phyloP scores from a whole-genome alignment of 2,329 filamentous ascomycete genomes.

The Aspergillus viridinutans region DNA sequence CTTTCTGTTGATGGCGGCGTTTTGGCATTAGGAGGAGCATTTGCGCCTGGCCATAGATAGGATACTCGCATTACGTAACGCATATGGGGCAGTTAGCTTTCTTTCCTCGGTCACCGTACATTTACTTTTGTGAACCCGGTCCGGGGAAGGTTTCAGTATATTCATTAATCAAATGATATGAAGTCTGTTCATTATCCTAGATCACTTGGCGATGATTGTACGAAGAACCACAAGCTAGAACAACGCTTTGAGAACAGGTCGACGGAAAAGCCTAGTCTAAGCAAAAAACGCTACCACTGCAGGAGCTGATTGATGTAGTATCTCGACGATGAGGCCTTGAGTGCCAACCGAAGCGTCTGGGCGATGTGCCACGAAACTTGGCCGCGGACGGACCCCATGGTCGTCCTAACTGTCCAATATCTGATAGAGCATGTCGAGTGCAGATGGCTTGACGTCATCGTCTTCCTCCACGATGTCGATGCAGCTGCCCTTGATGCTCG shows the following conservation, averaged over 20 bases:
- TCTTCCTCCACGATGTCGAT: conserved; percentile 22
- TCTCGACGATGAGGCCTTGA: background rate
- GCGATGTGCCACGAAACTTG: background rate
- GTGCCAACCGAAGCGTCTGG: background rate
- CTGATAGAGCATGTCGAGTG: conserved; percentile 22
- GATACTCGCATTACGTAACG: too few relatives aligned
- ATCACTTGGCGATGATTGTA: background rate
- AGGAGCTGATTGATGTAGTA: background rate
- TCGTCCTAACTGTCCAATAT: conserved; percentile 14
- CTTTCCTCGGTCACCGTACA: background rate
- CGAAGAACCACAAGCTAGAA: background rate
- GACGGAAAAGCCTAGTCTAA: background rate
- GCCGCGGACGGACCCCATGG: background rate
- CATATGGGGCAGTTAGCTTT: background rate
- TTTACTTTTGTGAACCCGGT: background rate
- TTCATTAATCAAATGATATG: background rate
- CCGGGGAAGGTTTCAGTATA: background rate
- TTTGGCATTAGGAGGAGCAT: background rate
- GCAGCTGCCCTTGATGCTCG: conserved; percentile 1
- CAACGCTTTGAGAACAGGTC: background rate
- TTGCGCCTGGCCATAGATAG: background rate
- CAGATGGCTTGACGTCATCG: conserved; percentile 19
- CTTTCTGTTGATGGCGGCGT: background rate
- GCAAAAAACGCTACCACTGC: too few relatives aligned
- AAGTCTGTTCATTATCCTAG: background rate